Base-by-base conservation (phyloP, 257 asterid genomes). In the Agastache rugosa region DNA sequence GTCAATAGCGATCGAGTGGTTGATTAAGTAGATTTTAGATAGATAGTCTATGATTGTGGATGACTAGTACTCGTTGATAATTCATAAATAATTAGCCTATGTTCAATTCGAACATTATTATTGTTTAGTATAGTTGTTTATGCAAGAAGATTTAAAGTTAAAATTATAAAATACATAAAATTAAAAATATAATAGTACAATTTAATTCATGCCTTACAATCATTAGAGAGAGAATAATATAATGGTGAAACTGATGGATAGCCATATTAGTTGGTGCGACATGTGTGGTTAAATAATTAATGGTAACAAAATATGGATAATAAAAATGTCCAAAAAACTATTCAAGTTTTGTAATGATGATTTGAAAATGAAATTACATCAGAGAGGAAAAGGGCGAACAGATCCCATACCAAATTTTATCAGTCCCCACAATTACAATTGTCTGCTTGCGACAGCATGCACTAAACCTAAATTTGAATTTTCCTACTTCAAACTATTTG, bases 291-390 rank as follows among this genome's bases (percentile, higher is more conserved):
- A 20, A 35, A 19, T 20, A 15, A 17, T 8, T 11, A 20, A 65
- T 65, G 29, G 22, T n/a, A 8, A 34, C 16, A 17, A 61, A 61
- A 15, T 11, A 42, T 42, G 58, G 6, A 51, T 17, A 51, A 9
- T 4, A 48, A 6, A 48, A 48, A 0, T 48, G 51, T 45, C 7
- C n/a, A 14, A 48, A 14, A 44, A 11, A 44, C 14, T 44, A 10
- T 44, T 42, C 15, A 9, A 44, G 17, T 72, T 25, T 8, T 8
- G 35, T 62, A 5, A 64, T 63, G 66, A 64, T 63, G 14, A 64
- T 25, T 63, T 74, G 55, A 31, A 59, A 72, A 71, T n/a, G 22
- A 72, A 72, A 72, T 72, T 12, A 45, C 54, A 31, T 12, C 8
- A 56, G 69, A 25, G 50, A 20, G 55, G 53, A 22, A 69, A 17